Evolutionary conservation across 1,284 basidiomycete genomes (phyloP).

Genomic region (Ceratobasidium sp.): DNA sequence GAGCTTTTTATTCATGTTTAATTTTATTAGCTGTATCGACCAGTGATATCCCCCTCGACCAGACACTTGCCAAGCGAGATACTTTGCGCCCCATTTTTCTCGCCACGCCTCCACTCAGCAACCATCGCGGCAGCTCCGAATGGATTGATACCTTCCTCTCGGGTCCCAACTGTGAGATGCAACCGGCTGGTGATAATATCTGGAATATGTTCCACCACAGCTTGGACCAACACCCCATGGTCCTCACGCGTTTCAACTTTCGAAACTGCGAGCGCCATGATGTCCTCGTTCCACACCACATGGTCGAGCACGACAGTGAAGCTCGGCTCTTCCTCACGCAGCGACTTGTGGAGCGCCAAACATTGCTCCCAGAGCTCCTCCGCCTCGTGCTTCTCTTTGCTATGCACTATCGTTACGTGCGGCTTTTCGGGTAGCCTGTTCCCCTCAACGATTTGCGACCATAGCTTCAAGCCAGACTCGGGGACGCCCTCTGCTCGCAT

Average conservation of each 20-base stretch:
- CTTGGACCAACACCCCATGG: slow-evolving; percentile 54
- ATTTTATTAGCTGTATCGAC: slow-evolving; percentile 24
- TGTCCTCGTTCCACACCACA: slow-evolving; percentile 79
- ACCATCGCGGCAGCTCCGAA: slow-evolving; percentile 79
- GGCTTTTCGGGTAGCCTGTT: slow-evolving; percentile 70
- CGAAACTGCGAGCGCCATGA: slow-evolving; percentile 81
- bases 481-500: slow-evolving; percentile 51
- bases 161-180: slow-evolving; percentile 92
- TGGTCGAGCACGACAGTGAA: slow-evolving; percentile 72
- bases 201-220: slow-evolving; percentile 64
- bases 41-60: slow-evolving; percentile 2
- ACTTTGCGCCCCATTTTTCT: slow-evolving; percentile 27
- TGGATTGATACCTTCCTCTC: slow-evolving; percentile 63
- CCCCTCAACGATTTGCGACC: slow-evolving; percentile 60
- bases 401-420: slow-evolving; percentile 90
- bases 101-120: slow-evolving; percentile 63
- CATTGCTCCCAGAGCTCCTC: slow-evolving; percentile 75
- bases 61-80: not conserved
- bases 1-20: not conserved
- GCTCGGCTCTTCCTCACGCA: slow-evolving; percentile 59
- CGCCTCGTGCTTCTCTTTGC: slow-evolving; percentile 64
- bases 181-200: slow-evolving; percentile 63
- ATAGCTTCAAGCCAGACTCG: slow-evolving; percentile 59
- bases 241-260: slow-evolving; percentile 61
- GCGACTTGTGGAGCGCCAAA: slow-evolving; percentile 56